phyloP scores from a whole-genome alignment of 208 protist species.

The Trypanosomatidae sp. region DNA sequence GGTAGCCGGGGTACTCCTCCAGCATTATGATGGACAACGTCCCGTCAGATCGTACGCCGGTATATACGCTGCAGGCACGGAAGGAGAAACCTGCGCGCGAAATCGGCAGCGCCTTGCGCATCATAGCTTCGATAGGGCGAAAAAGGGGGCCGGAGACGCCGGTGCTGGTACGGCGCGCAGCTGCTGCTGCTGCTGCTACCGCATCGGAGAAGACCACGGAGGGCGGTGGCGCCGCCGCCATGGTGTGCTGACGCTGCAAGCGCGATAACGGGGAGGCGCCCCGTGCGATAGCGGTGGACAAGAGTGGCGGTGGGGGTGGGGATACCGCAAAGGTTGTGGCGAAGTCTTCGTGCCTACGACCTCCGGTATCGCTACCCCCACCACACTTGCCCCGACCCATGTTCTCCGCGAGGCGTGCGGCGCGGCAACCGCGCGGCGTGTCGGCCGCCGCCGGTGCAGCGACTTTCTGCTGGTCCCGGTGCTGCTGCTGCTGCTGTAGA shows the following conservation, averaged over 20 bases:
- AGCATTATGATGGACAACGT: constrained; percentile 18
- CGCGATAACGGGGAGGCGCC: background rate
- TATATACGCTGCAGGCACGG: constrained; percentile 16
- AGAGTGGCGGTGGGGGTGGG: background rate
- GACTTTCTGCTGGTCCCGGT: background rate
- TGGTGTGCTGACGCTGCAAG: background rate
- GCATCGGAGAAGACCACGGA: constrained; percentile 8
- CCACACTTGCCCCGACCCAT: background rate
- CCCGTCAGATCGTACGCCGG: constrained; percentile 11
- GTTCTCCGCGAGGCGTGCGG: background rate
- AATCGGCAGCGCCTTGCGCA: constrained; percentile 14
- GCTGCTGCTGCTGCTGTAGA: constrained; percentile 4
- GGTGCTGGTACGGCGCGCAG: constrained; percentile 1
- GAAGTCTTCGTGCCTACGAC: background rate
- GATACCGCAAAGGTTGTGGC: background rate
- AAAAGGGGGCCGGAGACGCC: background rate
- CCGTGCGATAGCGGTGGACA: background rate
- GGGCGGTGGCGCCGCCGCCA: background rate
- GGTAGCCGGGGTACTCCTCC: constrained; percentile 14
- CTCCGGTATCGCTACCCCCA: background rate
- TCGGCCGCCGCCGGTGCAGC: background rate
- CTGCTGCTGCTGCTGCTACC: background rate
- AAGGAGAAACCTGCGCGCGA: constrained; percentile 16
- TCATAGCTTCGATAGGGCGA: constrained; percentile 7
- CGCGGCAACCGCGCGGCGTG: background rate